Evolutionary conservation across 2,329 filamentous ascomycete genomes (phyloP).

Genomic region (Cryoendolithus antarcticus): DNA sequence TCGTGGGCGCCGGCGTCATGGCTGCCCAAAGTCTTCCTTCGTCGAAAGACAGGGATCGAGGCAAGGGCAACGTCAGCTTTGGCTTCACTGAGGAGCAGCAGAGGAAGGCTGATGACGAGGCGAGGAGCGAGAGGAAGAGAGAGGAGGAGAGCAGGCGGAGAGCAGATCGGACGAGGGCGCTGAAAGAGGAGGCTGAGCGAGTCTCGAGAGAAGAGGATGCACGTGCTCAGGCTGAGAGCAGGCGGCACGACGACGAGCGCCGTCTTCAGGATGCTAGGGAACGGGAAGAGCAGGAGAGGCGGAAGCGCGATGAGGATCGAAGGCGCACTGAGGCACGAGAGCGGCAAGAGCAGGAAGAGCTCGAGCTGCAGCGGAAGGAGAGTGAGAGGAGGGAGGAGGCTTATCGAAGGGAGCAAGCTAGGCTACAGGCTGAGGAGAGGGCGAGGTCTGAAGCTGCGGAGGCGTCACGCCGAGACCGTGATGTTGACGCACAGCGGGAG

Average conservation of each 20-base stretch:
- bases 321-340: slow-evolving; percentile 11
- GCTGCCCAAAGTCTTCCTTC: slow-evolving; percentile 17
- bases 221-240: slow-evolving; percentile 1
- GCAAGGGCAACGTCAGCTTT: slow-evolving; percentile 43
- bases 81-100: slow-evolving; percentile 45
- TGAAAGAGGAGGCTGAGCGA: slow-evolving; percentile 23
- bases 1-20: slow-evolving; percentile 25
- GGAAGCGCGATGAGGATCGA: too few species aligned
- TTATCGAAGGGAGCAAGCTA: slow-evolving; percentile 18
- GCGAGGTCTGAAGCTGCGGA: slow-evolving; percentile 3
- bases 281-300: slow-evolving; percentile 2
- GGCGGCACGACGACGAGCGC: too few species aligned
- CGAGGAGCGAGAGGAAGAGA: slow-evolving; percentile 11
- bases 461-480: too few species aligned
- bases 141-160: slow-evolving; percentile 17
- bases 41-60: too few species aligned
- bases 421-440: slow-evolving; percentile 13
- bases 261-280: too few species aligned
- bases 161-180: slow-evolving; percentile 21
- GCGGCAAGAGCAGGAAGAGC: too few species aligned
- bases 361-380: too few species aligned
- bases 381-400: too few species aligned
- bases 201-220: slow-evolving; percentile 12
- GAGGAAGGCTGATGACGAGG: slow-evolving; percentile 32
- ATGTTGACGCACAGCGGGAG: slow-evolving; percentile 6